Base-by-base conservation (phyloP, 768 basidiomycete species). In the Punctularia strigosozonata region DNA sequence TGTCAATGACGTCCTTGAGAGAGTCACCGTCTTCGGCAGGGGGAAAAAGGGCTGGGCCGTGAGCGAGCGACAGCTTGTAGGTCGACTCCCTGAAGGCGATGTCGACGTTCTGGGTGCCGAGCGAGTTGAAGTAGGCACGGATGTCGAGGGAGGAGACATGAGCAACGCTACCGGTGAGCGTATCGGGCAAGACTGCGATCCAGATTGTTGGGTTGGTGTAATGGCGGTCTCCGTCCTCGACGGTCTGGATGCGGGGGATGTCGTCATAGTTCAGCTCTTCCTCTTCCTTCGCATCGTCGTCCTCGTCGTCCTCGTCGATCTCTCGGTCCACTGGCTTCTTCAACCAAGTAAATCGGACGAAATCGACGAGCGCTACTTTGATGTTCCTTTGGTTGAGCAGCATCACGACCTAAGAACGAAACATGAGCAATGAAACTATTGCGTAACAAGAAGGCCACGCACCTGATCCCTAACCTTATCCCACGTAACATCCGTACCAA, bases 1-100 rank as follows among this genome's bases (percentile, higher is more conserved):
- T 39, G 43, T 65, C 54, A 44, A 65, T 60, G 41, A 64, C 48
- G 28, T 40, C 40, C 47, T 58, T 55, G 39, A 61, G 58, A 37
- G 55, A 44, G 41, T 62, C 39, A 12, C 34, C 20, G 37, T 42
- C 15, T 5, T 34, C 39, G 28, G 44, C 54, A 14, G 53, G 55
- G 6, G 36, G 13, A 44, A 39, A 51, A 3, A 56, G 47, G 10
- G 36, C 40, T 21, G 54, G 52, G 17, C 54, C 52, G 36, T 15
- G 4, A 30, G 17, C 31, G 24, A 20, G n/a, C 6, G 44, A 37
- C 28, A 6, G 1, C 37, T 36, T 25, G 40, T 20, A 25, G 15
- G 46, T 41, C 31, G 47, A 50, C 42, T 56, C 55, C 4, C 55
- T 52, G 17, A 34, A 56, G 4, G 50, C 54, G 13, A 56, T 37